These are phyloP conservation scores for Passiflora organensis DNA, from an alignment of 345 rosid species.

Conservation along the genomic window DNA sequence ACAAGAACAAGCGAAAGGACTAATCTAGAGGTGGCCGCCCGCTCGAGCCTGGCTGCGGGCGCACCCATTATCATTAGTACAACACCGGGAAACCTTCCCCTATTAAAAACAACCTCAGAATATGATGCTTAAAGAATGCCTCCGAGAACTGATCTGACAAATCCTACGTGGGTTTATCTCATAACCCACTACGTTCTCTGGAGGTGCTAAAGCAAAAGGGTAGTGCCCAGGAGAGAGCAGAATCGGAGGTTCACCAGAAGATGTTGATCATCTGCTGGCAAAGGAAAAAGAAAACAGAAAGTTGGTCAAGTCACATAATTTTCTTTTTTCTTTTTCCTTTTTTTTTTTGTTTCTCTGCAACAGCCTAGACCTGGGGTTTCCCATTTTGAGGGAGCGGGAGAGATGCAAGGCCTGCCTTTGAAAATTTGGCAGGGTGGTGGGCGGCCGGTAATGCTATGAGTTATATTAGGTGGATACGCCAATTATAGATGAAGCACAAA, in stretches of 20 bases:
- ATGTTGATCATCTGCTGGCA: too few species aligned
- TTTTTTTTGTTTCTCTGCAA: too few species aligned
- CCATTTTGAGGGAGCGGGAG: slow-evolving; percentile 10
- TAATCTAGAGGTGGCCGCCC: slow-evolving; percentile 1
- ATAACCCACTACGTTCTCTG: too few species aligned
- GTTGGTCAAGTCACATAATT: too few species aligned
- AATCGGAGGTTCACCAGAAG: too few species aligned
- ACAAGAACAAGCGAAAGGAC: not conserved
- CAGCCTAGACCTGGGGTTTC: not conserved
- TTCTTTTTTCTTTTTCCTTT: not conserved
- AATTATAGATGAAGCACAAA: not conserved
- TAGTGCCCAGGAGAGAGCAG: too few species aligned
- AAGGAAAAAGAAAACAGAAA: not conserved
- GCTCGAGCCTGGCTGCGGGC: slow-evolving; percentile 22
- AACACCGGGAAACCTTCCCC: not conserved
- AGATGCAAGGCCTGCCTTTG: slow-evolving; percentile 10
- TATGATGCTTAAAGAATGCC: not conserved
- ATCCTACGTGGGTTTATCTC: too few species aligned
- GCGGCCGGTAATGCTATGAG: too few species aligned
- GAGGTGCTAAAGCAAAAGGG: too few species aligned
- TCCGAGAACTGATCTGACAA: too few species aligned
- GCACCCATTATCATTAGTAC: slow-evolving; percentile 18
- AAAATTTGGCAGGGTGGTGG: too few species aligned
- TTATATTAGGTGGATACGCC: not conserved
- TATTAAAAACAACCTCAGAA: too few species aligned